Conservation (phyloP, 176 grass and related monocot species). For the Juncus inflexus region DNA sequence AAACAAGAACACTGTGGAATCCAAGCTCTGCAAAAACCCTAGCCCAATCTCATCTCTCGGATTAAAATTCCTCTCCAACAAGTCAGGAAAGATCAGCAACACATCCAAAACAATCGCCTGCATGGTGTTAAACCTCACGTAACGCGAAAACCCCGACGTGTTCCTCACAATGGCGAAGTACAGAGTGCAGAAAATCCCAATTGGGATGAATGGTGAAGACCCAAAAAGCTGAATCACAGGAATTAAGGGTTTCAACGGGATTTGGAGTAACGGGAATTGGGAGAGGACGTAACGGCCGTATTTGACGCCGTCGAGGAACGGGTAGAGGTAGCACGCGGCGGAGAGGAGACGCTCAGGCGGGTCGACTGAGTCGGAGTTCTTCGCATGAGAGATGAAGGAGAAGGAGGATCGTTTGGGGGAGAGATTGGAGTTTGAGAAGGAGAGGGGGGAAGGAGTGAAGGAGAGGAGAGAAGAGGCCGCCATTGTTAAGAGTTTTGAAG, state of each 20-base stretch:
- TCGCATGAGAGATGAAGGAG: constrained; percentile 30
- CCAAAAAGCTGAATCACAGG: constrained; percentile 80
- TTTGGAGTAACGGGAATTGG: constrained; percentile 63
- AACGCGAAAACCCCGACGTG: constrained; percentile 74
- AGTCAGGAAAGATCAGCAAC: constrained; percentile 83
- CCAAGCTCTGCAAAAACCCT: constrained; percentile 61
- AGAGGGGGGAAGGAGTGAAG: constrained; percentile 3
- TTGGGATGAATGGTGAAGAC: constrained; percentile 67
- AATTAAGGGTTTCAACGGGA: constrained; percentile 54
- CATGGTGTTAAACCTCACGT: constrained; percentile 96
- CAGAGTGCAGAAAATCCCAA: constrained; percentile 84
- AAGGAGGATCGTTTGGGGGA: constrained; percentile 19
- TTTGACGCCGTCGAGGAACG: constrained; percentile 83
- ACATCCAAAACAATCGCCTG: constrained; percentile 87
- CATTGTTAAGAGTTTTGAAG: constrained; percentile 1
- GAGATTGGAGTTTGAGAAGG: background rate
- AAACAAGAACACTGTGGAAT: constrained; percentile 90
- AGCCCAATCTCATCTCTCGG: constrained; percentile 41
- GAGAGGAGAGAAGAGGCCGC: constrained; percentile 18
- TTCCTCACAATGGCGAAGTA: constrained; percentile 88
- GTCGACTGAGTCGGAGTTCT: constrained; percentile 44
- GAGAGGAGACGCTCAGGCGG: constrained; percentile 64
- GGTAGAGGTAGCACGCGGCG: constrained; percentile 78
- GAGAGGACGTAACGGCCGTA: constrained; percentile 35
- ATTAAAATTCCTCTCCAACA: constrained; percentile 56